Conservation (phyloP, 352 stramenopile genomes). For the Phytophthora uliginosa region DNA sequence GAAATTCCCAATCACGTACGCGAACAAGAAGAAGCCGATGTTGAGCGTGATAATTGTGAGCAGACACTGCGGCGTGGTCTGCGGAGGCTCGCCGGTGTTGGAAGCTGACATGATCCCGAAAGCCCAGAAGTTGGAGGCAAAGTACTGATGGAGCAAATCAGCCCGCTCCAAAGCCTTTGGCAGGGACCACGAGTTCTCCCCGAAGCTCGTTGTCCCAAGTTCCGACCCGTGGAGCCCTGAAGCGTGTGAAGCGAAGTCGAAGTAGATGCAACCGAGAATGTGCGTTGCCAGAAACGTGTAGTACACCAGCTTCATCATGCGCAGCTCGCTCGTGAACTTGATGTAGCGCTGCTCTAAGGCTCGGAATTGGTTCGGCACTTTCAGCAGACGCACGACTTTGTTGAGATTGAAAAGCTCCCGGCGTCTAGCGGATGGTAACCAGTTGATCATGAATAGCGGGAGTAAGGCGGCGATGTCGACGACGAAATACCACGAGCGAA, state of each 20-base stretch:
- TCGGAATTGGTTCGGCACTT: constrained; percentile 39
- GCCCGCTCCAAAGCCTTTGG: constrained; percentile 35
- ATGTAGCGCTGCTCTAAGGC: constrained; percentile 51
- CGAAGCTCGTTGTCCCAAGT: constrained; percentile 35
- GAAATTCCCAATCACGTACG: constrained; percentile 72
- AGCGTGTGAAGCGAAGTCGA: constrained; percentile 55
- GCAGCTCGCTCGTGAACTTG: constrained; percentile 54
- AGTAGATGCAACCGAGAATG: constrained; percentile 62
- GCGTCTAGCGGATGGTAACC: constrained; percentile 27
- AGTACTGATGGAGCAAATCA: constrained; percentile 44
- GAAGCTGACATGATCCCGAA: constrained; percentile 72
- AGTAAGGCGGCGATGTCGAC: constrained; percentile 52
- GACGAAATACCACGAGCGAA: constrained; percentile 45
- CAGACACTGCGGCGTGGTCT: constrained; percentile 50
- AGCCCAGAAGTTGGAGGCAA: constrained; percentile 61
- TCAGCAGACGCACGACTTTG: constrained; percentile 60
- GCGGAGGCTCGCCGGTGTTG: constrained; percentile 46
- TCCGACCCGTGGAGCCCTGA: constrained; percentile 10
- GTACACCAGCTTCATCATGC: constrained; percentile 63
- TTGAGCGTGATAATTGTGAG: constrained; percentile 61
- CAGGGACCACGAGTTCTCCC: constrained; percentile 51
- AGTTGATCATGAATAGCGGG: constrained; percentile 59
- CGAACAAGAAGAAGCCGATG: constrained; percentile 62
- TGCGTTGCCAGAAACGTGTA: constrained; percentile 60
- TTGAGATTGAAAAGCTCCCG: constrained; percentile 63